Percentiles rank a stretch among this genome's conserved stretches.
phyloP scores from a whole-genome alignment of 768 basidiomycete species.

The Pulveroboletus sp. region DNA sequence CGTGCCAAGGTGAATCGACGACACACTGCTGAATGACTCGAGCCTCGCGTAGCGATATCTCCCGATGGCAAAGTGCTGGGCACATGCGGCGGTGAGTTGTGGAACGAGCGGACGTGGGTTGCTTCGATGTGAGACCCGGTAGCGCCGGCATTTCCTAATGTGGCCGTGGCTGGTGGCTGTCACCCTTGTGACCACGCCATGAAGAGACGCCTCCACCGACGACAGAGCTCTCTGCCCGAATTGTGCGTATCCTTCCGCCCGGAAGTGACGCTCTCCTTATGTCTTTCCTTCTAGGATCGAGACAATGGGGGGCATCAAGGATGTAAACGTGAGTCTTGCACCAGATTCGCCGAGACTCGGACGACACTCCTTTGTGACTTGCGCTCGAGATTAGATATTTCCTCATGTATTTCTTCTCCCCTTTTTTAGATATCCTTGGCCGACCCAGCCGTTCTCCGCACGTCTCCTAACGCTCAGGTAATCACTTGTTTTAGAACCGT shows the following conservation, averaged over 20 bases:
- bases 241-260: slow-evolving; percentile 7
- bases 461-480: slow-evolving; percentile 29
- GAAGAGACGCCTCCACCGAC: slow-evolving; percentile 2
- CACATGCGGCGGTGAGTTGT: too few relatives aligned
- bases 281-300: slow-evolving; percentile 1
- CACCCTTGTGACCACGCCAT: neutral
- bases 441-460: slow-evolving; percentile 28
- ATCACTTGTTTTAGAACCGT: slow-evolving; percentile 18
- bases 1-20: too few relatives aligned
- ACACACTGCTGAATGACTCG: too few relatives aligned
- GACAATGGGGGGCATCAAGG: slow-evolving; percentile 25
- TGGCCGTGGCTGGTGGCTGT: neutral
- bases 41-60: too few relatives aligned
- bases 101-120: neutral
- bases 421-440: slow-evolving; percentile 25
- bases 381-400: slow-evolving; percentile 7
- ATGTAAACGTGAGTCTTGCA: slow-evolving; percentile 27
- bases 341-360: slow-evolving; percentile 21
- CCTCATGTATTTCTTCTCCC: slow-evolving; percentile 13
- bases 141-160: slow-evolving; percentile 12
- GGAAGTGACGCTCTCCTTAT: neutral
- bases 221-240: neutral
- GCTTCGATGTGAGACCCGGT: neutral
- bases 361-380: neutral
- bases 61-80: too few relatives aligned